These are phyloP conservation scores for Alternaria sp. DNA, from an alignment of 2,329 filamentous ascomycete species.

Conservation along the genomic window DNA sequence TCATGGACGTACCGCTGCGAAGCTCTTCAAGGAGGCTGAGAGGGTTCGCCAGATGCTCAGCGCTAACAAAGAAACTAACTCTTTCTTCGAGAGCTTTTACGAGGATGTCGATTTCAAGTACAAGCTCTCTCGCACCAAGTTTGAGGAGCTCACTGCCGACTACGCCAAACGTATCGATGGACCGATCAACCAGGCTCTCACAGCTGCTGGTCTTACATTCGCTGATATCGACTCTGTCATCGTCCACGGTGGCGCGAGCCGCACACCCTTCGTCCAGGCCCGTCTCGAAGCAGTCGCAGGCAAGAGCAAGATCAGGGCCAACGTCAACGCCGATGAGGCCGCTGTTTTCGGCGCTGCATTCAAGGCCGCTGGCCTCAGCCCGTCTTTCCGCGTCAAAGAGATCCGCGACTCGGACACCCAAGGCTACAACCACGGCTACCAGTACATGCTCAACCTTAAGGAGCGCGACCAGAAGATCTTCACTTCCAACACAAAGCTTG, in stretches of 20 bases:
- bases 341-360: conserved; percentile 96
- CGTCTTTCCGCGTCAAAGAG: conserved; percentile 97
- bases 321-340: conserved; percentile 96
- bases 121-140: conserved; percentile 79
- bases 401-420: conserved; percentile 83
- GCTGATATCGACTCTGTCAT: conserved; percentile 87
- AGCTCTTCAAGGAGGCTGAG: conserved; percentile 92
- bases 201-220: conserved; percentile 73
- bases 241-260: conserved; percentile 85
- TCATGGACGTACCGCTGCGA: conserved; percentile 85
- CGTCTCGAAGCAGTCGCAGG: conserved; percentile 79
- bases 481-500: conserved; percentile 75
- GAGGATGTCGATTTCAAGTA: conserved; percentile 94
- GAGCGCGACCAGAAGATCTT: conserved; percentile 82
- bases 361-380: conserved; percentile 88
- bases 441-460: conserved; percentile 74
- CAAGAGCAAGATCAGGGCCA: conserved; percentile 82
- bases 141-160: conserved; percentile 76
- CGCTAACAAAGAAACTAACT: conserved; percentile 82
- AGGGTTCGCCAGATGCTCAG: conserved; percentile 87
- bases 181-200: conserved; percentile 77
- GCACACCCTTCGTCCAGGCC: conserved; percentile 94
- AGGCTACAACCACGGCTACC: conserved; percentile 75
- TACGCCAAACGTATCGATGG: conserved; percentile 71
- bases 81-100: conserved; percentile 86